Evolutionary conservation across 2,329 filamentous ascomycete species (phyloP).

Genomic region (Diaporthe citri): DNA sequence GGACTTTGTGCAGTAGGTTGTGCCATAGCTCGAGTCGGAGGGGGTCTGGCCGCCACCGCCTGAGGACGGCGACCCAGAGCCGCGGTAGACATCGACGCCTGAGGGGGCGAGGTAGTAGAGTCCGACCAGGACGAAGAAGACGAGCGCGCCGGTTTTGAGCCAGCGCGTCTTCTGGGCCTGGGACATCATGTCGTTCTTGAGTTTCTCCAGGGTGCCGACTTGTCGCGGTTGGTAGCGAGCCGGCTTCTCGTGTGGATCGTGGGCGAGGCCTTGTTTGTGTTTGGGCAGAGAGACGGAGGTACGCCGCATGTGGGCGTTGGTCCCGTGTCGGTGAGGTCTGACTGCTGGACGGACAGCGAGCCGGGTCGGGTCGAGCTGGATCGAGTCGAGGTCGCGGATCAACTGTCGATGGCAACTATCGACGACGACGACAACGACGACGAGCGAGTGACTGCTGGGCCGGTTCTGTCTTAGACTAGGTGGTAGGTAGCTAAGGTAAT

Average conservation of each 20-base stretch:
- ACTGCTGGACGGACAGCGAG: constrained; percentile 21
- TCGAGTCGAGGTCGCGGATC: background rate
- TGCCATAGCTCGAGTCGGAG: constrained; percentile 73
- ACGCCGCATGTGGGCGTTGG: constrained; percentile 67
- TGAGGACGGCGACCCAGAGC: constrained; percentile 42
- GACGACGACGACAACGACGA: background rate
- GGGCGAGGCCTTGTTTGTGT: constrained; percentile 57
- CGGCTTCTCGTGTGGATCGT: constrained; percentile 76
- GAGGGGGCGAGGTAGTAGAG: constrained; percentile 75
- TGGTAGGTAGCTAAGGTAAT: constrained; percentile 10
- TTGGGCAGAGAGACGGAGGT: constrained; percentile 74
- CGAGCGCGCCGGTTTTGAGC: constrained; percentile 73
- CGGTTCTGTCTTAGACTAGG: background rate
- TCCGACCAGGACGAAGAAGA: constrained; percentile 70
- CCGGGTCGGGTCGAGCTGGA: background rate
- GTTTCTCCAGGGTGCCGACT: constrained; percentile 63
- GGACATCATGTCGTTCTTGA: constrained; percentile 71
- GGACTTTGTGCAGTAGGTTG: constrained; percentile 84
- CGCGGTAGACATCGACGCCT: constrained; percentile 67
- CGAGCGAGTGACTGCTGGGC: constrained; percentile 3
- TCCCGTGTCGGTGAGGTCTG: constrained; percentile 30
- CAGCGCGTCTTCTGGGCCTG: constrained; percentile 75
- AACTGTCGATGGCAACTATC: background rate
- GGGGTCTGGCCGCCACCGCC: constrained; percentile 63
- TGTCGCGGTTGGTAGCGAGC: constrained; percentile 68